Base-by-base conservation (phyloP, 1,284 basidiomycete genomes). In the Bjerkandera adusta region DNA sequence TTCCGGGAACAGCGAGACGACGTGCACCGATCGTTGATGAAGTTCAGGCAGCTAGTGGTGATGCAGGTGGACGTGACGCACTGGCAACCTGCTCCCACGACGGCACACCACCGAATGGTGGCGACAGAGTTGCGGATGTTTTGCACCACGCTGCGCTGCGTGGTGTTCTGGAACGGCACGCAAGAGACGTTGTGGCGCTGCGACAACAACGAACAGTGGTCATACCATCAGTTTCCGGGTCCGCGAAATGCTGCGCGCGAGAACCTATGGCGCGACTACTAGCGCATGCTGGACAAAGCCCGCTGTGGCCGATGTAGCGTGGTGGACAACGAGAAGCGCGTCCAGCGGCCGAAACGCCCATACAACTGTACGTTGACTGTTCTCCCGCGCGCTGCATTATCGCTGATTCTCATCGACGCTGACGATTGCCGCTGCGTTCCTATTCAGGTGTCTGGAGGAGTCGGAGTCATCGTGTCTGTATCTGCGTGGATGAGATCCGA, bases 21-120 rank as follows among this genome's bases (percentile, higher is more conserved):
- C n/a, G 34, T 67, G 5, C 58, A 65, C 30, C 53, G 53, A 4
- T 54, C 46, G 35, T 50, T 68, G 24, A 57, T 59, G 44, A 51
- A 52, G 30, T 51, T 67, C 36, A 44, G 49, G 30, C 44, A 50
- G 24, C 59, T 68, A 24, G 48, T 56, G 30, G 33, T 49, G 25
- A 39, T 68, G 25, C 66, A 65, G 50, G 27, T 68, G 30, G 62
- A 68, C 29, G 48, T 64, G 29, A 48, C 56, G 13, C 48, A 51
- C 36, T 65, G 62, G 66, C 36, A 49, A 5, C 58, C 61, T 4
- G 50, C 39, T 12, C 60, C 62, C 18, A 44, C 46, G 16, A 49
- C 55, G 15, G 27, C 39, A 18, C 43, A 58, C 33, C 64, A 65
- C 43, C 60, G 60, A 22, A 50, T 57, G 39, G 24, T 68, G 45